phyloP scores from a whole-genome alignment of 78 protist genomes.

The Dictyostelium citrinum region DNA sequence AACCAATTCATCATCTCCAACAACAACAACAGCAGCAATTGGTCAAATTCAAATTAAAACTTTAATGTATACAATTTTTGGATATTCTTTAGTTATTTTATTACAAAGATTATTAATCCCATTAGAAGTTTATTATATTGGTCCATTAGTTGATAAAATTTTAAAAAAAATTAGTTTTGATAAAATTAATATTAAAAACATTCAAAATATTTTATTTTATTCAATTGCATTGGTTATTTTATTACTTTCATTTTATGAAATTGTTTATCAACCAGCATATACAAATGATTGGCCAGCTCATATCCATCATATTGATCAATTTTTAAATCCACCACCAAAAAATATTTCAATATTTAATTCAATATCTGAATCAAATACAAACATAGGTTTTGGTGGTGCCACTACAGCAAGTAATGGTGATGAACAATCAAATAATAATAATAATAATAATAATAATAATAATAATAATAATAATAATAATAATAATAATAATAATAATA shows the following conservation, averaged over 20 bases:
- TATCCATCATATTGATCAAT: constrained; percentile 69
- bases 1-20: background rate
- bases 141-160: background rate
- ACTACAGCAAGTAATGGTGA: background rate
- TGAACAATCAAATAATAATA: background rate
- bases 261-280: constrained; percentile 15
- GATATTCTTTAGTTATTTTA: background rate
- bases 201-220: background rate
- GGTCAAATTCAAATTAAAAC: background rate
- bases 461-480: too few species aligned
- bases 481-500: background rate
- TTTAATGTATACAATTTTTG: background rate
- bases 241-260: constrained; percentile 42
- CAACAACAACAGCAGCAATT: background rate
- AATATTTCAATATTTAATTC: background rate
- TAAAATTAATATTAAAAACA: background rate
- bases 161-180: background rate
- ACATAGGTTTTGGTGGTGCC: background rate
- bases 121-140: background rate
- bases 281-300: constrained; percentile 87
- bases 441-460: background rate
- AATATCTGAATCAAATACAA: background rate
- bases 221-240: background rate
- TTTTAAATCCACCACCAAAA: constrained; percentile 8
- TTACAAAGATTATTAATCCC: background rate